These are phyloP conservation scores for Klebsormidium nitens DNA, from an alignment of 139 green algal species.

Conservation along the genomic window DNA sequence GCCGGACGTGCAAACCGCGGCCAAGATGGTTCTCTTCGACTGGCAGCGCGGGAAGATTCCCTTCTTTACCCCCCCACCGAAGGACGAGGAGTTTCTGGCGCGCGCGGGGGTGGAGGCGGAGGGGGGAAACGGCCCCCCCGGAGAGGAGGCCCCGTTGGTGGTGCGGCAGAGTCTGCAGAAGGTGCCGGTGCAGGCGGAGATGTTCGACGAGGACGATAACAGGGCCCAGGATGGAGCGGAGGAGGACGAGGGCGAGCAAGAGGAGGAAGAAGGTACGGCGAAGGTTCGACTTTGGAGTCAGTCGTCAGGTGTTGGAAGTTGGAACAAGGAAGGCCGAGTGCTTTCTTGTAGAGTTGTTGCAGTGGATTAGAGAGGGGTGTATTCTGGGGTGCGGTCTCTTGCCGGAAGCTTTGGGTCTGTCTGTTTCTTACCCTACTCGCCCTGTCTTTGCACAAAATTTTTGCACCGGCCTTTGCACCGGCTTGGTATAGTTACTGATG, in stretches of 20 bases:
- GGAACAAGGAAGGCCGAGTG: too few relatives aligned
- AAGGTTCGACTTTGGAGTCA: too few relatives aligned
- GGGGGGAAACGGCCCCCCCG: slow-evolving; percentile 1
- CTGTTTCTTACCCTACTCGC: too few relatives aligned
- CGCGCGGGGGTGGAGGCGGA: slow-evolving; percentile 7
- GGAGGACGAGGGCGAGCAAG: background rate
- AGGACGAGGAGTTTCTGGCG: background rate
- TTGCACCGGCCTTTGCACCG: too few relatives aligned
- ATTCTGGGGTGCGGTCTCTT: too few relatives aligned
- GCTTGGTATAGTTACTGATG: too few relatives aligned
- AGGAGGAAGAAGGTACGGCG: too few relatives aligned
- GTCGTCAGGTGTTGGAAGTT: too few relatives aligned
- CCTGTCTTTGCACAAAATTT: too few relatives aligned
- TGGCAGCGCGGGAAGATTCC: slow-evolving; percentile 97
- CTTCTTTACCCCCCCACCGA: slow-evolving; percentile 83
- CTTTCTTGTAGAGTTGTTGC: too few relatives aligned
- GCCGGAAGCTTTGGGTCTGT: too few relatives aligned
- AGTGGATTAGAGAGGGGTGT: too few relatives aligned
- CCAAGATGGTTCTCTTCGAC: slow-evolving; percentile 93
- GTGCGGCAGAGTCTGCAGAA: slow-evolving; percentile 10
- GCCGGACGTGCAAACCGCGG: slow-evolving; percentile 88
- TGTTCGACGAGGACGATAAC: slow-evolving; percentile 23
- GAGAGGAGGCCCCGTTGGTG: slow-evolving; percentile 5
- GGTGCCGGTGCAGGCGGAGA: slow-evolving; percentile 15
- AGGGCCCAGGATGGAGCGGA: background rate